phyloP scores from a whole-genome alignment of 2,329 filamentous ascomycete genomes.

The Chaetothyriales sp. region DNA sequence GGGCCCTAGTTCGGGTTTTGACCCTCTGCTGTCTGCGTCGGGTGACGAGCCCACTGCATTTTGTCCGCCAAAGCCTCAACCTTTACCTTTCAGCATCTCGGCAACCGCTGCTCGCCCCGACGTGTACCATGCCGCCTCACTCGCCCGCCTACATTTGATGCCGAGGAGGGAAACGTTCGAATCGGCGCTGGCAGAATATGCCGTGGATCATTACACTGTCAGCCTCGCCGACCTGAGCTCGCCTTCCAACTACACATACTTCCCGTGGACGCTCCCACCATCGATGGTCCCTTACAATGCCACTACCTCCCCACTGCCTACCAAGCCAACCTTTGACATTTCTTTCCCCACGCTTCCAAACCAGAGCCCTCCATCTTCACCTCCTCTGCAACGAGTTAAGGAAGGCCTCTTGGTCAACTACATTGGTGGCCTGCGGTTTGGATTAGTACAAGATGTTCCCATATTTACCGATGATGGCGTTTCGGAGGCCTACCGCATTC shows the following conservation, averaged over 20 bases:
- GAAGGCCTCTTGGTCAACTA: constrained; percentile 49
- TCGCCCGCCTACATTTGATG: constrained; percentile 68
- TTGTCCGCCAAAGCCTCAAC: constrained; percentile 51
- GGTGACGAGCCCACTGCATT: constrained; percentile 6
- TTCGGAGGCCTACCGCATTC: constrained; percentile 42
- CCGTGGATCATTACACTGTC: constrained; percentile 40
- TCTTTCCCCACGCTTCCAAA: constrained; percentile 48
- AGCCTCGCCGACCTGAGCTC: constrained; percentile 42
- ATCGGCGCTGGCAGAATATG: constrained; percentile 42
- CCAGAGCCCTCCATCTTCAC: constrained; percentile 32
- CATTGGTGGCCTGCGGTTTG: constrained; percentile 44
- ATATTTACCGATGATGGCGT: constrained; percentile 16
- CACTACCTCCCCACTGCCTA: constrained; percentile 58
- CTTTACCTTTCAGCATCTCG: constrained; percentile 58
- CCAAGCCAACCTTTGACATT: constrained; percentile 58
- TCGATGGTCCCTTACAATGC: constrained; percentile 63
- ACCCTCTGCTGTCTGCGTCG: background rate
- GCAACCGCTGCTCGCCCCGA: constrained; percentile 65
- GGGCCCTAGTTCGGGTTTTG: background rate
- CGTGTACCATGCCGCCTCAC: constrained; percentile 74
- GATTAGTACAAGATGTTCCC: constrained; percentile 35
- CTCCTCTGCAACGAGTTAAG: constrained; percentile 40
- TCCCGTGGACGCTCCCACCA: constrained; percentile 80
- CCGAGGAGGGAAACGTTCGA: constrained; percentile 46
- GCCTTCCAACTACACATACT: constrained; percentile 67